Evolutionary conservation across 2,329 filamentous ascomycete genomes (phyloP).

Genomic region (Clarireedia hainanense): DNA sequence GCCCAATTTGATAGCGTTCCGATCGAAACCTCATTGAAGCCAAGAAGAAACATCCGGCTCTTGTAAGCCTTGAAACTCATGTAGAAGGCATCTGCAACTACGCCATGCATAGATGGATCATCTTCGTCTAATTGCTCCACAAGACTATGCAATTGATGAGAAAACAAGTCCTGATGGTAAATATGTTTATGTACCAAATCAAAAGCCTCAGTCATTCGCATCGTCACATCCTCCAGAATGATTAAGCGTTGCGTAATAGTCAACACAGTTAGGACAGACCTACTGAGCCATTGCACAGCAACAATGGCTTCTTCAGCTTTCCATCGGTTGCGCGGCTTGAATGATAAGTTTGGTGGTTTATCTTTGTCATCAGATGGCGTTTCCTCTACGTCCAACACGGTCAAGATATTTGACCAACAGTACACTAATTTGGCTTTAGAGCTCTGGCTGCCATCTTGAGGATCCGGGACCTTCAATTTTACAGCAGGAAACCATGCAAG

Average conservation of each 20-base stretch:
- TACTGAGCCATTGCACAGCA: constrained; percentile 91
- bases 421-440: constrained; percentile 88
- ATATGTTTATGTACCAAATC: constrained; percentile 89
- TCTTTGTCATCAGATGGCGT: constrained; percentile 60
- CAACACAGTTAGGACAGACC: constrained; percentile 82
- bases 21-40: constrained; percentile 88
- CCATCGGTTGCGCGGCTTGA: constrained; percentile 80
- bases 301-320: constrained; percentile 92
- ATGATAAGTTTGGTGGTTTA: constrained; percentile 70
- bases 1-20: constrained; percentile 96
- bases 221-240: constrained; percentile 79
- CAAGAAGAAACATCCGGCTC: constrained; percentile 81
- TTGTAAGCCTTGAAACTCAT: constrained; percentile 98
- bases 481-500: constrained; percentile 97
- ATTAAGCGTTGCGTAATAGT: constrained; percentile 92
- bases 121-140: constrained; percentile 86
- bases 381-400: constrained; percentile 81
- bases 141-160: constrained; percentile 71
- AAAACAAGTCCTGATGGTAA: constrained; percentile 86
- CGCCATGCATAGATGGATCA: constrained; percentile 84
- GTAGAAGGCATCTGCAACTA: constrained; percentile 93
- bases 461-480: constrained; percentile 71
- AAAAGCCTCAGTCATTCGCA: constrained; percentile 91
- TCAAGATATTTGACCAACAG: constrained; percentile 98
- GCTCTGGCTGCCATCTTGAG: constrained; percentile 56